Evolutionary conservation across 202 grass and related monocot species (phyloP), one percentile per base, ranked within the genome.

Genomic region (Eragrostis tef): DNA sequence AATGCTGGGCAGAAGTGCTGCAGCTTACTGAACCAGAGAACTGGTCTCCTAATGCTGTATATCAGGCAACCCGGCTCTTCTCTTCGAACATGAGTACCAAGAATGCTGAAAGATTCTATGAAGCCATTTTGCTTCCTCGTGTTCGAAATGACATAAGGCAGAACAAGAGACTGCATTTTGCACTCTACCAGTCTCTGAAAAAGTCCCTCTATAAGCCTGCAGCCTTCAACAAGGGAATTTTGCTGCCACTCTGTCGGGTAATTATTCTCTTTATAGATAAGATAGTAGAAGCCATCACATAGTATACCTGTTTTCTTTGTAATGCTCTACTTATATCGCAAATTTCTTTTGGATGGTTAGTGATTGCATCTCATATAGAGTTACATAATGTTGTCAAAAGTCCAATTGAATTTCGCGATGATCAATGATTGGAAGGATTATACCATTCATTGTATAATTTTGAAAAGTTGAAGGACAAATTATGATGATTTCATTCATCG

Each of bases 191-290:
- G 69, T 85, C 88, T 0, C 78, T 98, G 70, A 94, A 94, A 58
- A 93, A 93, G 71, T 76, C 92, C 43, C 77, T 93, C 11, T 98
- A 90, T 74, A 98, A 93, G 70, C 92, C 95, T 25, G 88, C 88
- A 4, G 92, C 92, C 0, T 98, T 98, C 70, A 91, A 89, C 86
- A 98, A 94, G 80, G 95, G 95, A 66, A 85, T 98, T 82, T 34
- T 98, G 6, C 77, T 98, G 49, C 95, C 95, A 79, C 83, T 98
- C 36, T 98, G 95, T 88, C 86, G 89, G 95, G 95, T 98, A 94
- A 11, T 4, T 64, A 1, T 7, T 69, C 44, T 71, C 12, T 71
- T 70, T 22, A 21, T 11, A 26, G 5, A 17, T 27, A 34, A 56
- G 1, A 64, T 27, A 9, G 2, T 60, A 52, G 41, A 54, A 51